phyloP scores from a whole-genome alignment of 371 early-diverging fungal species.

The Haplosporangium sp. region DNA sequence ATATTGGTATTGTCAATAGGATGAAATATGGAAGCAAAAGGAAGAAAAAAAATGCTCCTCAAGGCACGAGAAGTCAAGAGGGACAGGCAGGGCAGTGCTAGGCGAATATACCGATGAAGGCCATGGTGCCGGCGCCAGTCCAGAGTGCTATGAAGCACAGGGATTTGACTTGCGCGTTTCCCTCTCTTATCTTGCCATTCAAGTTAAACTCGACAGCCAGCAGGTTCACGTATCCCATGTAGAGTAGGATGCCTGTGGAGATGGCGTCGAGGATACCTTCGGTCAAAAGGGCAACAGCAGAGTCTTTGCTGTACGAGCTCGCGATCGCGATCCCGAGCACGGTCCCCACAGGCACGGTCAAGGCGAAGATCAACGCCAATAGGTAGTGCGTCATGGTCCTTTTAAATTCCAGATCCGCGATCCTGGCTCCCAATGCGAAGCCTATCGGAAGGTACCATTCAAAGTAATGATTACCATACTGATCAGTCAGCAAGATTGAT shows the following conservation, averaged over 20 bases:
- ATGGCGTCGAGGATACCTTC: constrained; percentile 83
- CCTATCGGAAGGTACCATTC: constrained; percentile 60
- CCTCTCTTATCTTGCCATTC: constrained; percentile 61
- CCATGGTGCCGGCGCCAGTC: constrained; percentile 79
- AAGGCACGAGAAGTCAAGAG: too few relatives aligned
- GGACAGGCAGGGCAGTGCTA: constrained; percentile 25
- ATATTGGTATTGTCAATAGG: not conserved
- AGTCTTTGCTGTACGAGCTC: constrained; percentile 63
- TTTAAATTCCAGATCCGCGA: constrained; percentile 63
- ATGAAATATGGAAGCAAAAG: not conserved
- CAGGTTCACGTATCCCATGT: constrained; percentile 79
- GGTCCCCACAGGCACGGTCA: constrained; percentile 81
- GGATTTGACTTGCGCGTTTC: constrained; percentile 11
- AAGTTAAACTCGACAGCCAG: constrained; percentile 75
- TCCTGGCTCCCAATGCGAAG: constrained; percentile 81
- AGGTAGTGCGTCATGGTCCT: constrained; percentile 48
- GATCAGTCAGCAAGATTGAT: too few relatives aligned
- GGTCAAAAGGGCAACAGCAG: constrained; percentile 64
- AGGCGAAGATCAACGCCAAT: constrained; percentile 59
- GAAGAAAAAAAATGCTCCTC: not conserved
- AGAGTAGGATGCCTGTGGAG: constrained; percentile 85
- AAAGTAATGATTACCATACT: too few relatives aligned
- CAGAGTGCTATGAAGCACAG: constrained; percentile 66
- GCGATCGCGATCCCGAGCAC: constrained; percentile 77
- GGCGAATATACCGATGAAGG: constrained; percentile 81